Base-by-base conservation (phyloP, 1,284 basidiomycete species). In the Lentinula novae-zelandiae region DNA sequence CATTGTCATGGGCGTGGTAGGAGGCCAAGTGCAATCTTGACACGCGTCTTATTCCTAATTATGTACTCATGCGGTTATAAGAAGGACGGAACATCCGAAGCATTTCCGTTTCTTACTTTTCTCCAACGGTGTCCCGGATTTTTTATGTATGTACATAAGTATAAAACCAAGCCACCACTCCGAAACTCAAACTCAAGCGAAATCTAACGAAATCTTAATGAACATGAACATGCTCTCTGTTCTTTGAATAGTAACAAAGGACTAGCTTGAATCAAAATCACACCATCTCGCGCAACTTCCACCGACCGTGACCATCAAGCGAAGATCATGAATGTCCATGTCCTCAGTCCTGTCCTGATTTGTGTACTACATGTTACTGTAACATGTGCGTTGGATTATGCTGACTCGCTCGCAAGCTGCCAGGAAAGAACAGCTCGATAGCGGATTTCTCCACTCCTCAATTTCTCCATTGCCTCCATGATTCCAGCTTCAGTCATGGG, bases 381-480 rank as follows among this genome's bases (percentile, higher is more conserved):
- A 17, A 17, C 2, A 9, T 38, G 6, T 13, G 38, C 9, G 7
- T 12, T 34, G 8, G 2, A 5, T 38, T 6, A 34, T 20, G 13
- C 17, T 20, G 33, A 53, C 9, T 53, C 51, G 5, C 27, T 9
- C 5, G 17, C 9, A 20, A 46, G 44, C n/a, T 57, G n/a, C 62
- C 62, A 60, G 10, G 58, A 48, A 48, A 63, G 50, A n/a, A 74
- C 73, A 0, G 67, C 73, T 38, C 73, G 64, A 15, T 75, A 75
- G 17, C 74, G 66, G 27, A 76, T 27, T 27, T 63, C 60, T 2
- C 73, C 73, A 2, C 61, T 53, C 2, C 62, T 63, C 5, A 75
- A 61, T 50, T 58, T 67, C n/a, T 27, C 31, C 58, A 74, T 63
- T 31, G 73, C 74, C 1, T 69, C 64, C 48, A 70, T 69, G 1